Evolutionary conservation across 352 stramenopile genomes (phyloP), one percentile per base, ranked within the genome.

Genomic region (Elongisporangium undulatum): DNA sequence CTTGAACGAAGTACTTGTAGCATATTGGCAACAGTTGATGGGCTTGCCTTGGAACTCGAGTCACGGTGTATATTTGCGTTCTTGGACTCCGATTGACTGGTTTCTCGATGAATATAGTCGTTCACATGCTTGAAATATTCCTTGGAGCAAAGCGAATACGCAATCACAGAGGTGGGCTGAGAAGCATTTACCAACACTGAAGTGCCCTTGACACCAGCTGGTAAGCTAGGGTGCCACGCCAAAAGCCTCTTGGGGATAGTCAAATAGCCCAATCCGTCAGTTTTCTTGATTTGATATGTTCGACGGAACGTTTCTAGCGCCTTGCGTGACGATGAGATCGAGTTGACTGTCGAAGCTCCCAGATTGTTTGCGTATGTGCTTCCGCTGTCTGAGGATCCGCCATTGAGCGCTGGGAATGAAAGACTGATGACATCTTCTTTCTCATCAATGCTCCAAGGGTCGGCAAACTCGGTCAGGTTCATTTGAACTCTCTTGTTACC

Each of bases 131-230:
- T 78, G 15, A 71, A 90, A 69, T 96, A 94, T 54, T 85, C 69
- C 34, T 87, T 86, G 15, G 87, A 96, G 56, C 85, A 93, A 12
- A 96, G 64, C 22, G 85, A 94, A 49, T 92, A 96, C 7, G 87
- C 87, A 12, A 94, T 85, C 10, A 94, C 79, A 5, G 87, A 96
- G 24, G 87, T 96, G 4, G 85, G 87, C 59, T 96, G 82, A 3
- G 76, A 77, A 5, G 76, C 68, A 60, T 93, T 94, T 19, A 96
- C 87, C 7, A 94, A 62, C 15, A 96, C 81, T 10, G 79, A 77
- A 3, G 71, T 83, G 56, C 92, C 84, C 52, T 90, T 83, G 10
- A 83, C 77, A 9, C 87, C 85, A 29, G 74, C 64, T 9, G 82
- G 80, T 19, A 96, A 64, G 59, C 81, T 92, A 8, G 87, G 87